These are phyloP conservation scores for Pyrus pyrifolia DNA, from an alignment of 306 rosid species.

Conservation along the genomic window DNA sequence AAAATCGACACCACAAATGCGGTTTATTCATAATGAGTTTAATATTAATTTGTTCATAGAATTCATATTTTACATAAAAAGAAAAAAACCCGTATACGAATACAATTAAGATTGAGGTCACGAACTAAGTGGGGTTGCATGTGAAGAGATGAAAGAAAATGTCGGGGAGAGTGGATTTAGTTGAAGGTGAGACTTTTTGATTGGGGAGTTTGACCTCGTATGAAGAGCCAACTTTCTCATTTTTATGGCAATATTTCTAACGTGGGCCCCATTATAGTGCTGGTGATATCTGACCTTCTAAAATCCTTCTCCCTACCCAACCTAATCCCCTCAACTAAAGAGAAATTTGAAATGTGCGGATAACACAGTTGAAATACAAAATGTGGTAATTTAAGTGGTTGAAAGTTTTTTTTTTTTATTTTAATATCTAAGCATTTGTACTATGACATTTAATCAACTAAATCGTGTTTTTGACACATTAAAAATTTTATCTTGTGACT, in stretches of 20 bases:
- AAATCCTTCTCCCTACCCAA: not conserved
- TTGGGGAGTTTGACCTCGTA: slow-evolving; percentile 57
- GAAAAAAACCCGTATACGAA: too few relatives aligned
- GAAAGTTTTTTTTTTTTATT: too few relatives aligned
- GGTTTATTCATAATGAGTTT: too few relatives aligned
- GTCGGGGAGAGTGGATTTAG: slow-evolving; percentile 53
- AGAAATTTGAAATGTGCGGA: too few relatives aligned
- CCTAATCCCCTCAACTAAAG: not conserved
- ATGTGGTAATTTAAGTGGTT: rapidly evolving
- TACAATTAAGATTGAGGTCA: not conserved
- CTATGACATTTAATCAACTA: rapidly evolving
- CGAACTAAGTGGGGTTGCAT: slow-evolving; percentile 31
- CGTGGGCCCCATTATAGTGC: not conserved
- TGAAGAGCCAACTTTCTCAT: slow-evolving; percentile 26
- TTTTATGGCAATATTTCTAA: not conserved
- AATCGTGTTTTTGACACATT: too few relatives aligned
- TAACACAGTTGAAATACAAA: too few relatives aligned
- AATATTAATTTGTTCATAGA: too few relatives aligned
- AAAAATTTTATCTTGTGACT: not conserved
- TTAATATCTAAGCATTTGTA: too few relatives aligned
- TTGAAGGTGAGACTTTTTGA: slow-evolving; percentile 17
- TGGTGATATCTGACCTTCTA: not conserved
- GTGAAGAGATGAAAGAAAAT: slow-evolving; percentile 40
- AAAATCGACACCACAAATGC: too few relatives aligned
- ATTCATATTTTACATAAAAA: too few relatives aligned